Percentiles rank a stretch among this genome's conserved stretches.
Evolutionary conservation across 768 basidiomycete genomes (phyloP).

Genomic region (Sistotremastrum niveocremeum): DNA sequence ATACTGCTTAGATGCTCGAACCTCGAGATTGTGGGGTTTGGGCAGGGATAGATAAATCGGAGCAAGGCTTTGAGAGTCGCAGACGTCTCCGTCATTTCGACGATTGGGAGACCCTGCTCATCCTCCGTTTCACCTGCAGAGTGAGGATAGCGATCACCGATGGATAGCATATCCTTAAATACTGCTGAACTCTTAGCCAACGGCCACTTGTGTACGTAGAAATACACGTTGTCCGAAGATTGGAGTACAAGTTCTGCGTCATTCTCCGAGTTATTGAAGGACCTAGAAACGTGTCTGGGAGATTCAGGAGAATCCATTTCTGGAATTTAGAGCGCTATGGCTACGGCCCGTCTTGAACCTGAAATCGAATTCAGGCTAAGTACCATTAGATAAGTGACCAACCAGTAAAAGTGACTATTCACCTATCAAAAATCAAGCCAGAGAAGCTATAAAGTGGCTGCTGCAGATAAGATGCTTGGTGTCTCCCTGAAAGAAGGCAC

Average conservation of each 20-base stretch:
- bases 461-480: too few relatives aligned
- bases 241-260: slow-evolving; percentile 43
- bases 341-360: too few relatives aligned
- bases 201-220: slow-evolving; percentile 48
- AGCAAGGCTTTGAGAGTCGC: slow-evolving; percentile 35
- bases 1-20: slow-evolving; percentile 40
- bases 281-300: too few relatives aligned
- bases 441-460: too few relatives aligned
- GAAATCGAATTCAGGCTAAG: too few relatives aligned
- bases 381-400: too few relatives aligned
- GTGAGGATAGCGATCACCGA: slow-evolving; percentile 33
- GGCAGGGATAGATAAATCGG: slow-evolving; percentile 48
- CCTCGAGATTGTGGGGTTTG: slow-evolving; percentile 34
- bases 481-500: too few relatives aligned
- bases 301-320: too few relatives aligned
- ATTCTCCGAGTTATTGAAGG: too few relatives aligned
- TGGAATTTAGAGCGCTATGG: too few relatives aligned
- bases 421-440: too few relatives aligned
- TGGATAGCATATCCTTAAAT: slow-evolving; percentile 53
- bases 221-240: slow-evolving; percentile 27
- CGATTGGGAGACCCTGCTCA: slow-evolving; percentile 12
- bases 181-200: slow-evolving; percentile 52
- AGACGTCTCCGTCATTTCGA: slow-evolving; percentile 42
- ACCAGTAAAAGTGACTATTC: too few relatives aligned
- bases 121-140: slow-evolving; percentile 7